phyloP scores from a whole-genome alignment of 2,329 filamentous ascomycete genomes.

The Talaromyces sp. region DNA sequence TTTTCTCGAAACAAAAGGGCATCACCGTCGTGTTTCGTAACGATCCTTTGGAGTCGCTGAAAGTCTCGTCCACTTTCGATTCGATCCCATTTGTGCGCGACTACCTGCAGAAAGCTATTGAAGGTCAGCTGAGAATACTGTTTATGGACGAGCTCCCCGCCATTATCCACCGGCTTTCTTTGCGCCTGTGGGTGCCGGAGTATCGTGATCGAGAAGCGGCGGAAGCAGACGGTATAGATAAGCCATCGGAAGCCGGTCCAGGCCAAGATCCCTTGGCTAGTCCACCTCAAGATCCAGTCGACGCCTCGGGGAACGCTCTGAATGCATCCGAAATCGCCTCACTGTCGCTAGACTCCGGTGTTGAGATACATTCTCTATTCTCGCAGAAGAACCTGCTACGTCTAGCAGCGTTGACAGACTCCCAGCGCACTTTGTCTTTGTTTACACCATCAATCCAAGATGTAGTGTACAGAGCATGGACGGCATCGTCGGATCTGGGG shows the following conservation, averaged over 20 bases:
- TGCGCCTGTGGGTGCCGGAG: conserved; percentile 86
- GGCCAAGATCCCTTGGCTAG: conserved; percentile 76
- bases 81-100: conserved; percentile 98
- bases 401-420: conserved; percentile 76
- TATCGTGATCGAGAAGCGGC: conserved; percentile 62
- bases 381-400: conserved; percentile 90
- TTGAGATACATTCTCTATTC: conserved; percentile 83
- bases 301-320: conserved; percentile 71
- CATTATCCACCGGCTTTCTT: conserved; percentile 88
- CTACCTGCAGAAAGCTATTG: conserved; percentile 93
- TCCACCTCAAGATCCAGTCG: conserved; percentile 75
- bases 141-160: conserved; percentile 98
- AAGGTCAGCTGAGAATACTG: conserved; percentile 81
- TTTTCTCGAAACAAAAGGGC: conserved; percentile 96
- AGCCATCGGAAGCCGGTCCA: conserved; percentile 53
- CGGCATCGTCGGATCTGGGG: conserved; percentile 67
- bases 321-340: conserved; percentile 72
- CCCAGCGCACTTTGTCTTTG: conserved; percentile 82
- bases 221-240: conserved; percentile 37
- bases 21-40: conserved; percentile 96
- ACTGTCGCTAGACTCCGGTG: conserved; percentile 71
- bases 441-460: conserved; percentile 89
- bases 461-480: conserved; percentile 89
- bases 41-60: conserved; percentile 94
- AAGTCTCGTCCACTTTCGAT: conserved; percentile 98